A percentile compares a stretch with the other conserved stretches of the same genome.
These are phyloP conservation scores for Podospora didyma DNA, from an alignment of 495 filamentous ascomycete species.

Conservation along the genomic window DNA sequence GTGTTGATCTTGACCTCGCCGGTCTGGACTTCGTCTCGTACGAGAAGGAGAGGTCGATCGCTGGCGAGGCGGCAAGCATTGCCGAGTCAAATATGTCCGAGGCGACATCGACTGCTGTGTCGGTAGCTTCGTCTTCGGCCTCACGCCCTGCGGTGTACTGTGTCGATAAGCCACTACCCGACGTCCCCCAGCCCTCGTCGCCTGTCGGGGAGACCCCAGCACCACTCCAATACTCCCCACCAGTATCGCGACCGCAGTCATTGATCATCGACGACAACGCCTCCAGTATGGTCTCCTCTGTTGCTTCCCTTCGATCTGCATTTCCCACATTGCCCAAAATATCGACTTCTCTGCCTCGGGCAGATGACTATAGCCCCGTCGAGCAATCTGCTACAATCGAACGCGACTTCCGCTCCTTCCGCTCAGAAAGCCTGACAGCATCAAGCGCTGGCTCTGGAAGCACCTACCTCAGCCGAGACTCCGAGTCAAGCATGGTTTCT, in stretches of 20 bases:
- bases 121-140: conserved; percentile 22
- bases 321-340: conserved; percentile 46
- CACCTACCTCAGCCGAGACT: conserved; percentile 76
- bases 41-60: conserved; percentile 13
- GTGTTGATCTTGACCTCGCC: conserved; percentile 45
- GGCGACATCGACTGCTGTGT: conserved; percentile 22
- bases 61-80: conserved; percentile 31
- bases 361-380: conserved; percentile 44
- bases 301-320: conserved; percentile 36
- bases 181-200: conserved; percentile 31
- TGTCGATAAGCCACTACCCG: conserved; percentile 41
- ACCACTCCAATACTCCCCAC: conserved; percentile 26
- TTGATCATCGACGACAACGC: conserved; percentile 28
- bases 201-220: conserved; percentile 21
- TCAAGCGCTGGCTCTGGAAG: conserved; percentile 57
- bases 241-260: conserved; percentile 37
- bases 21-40: conserved; percentile 31
- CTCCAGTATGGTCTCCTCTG: conserved; percentile 34
- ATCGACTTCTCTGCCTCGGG: conserved; percentile 38
- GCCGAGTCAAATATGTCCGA: conserved; percentile 34
- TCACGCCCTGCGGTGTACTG: conserved; percentile 31
- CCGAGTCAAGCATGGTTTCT: conserved; percentile 76
- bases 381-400: conserved; percentile 40
- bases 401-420: conserved; percentile 44
- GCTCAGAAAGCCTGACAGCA: conserved; percentile 47